A percentile compares a stretch with the other conserved stretches of the same genome.
phyloP scores from a whole-genome alignment of 805 yeast species.

The Torulaspora maleeae region DNA sequence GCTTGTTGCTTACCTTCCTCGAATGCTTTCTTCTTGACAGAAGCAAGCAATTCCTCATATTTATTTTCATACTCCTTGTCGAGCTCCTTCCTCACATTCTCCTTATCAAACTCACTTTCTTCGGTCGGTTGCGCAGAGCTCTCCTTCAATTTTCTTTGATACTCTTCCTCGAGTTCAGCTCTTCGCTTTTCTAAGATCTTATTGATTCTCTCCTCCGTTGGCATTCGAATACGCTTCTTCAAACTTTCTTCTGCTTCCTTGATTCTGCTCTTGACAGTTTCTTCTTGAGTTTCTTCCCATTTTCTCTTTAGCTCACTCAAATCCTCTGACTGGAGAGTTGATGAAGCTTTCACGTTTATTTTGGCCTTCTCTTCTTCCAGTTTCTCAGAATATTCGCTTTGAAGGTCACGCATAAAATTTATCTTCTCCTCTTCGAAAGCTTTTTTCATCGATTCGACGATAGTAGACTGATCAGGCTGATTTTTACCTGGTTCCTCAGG shows the following conservation, averaged over 20 bases:
- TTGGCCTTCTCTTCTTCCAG: constrained; percentile 23
- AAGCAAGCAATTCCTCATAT: constrained; percentile 17
- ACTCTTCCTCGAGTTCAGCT: constrained; percentile 25
- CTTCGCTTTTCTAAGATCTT: constrained; percentile 45
- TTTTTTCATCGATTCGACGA: constrained; percentile 30
- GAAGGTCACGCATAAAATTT: constrained; percentile 17
- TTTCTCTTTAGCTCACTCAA: constrained; percentile 27
- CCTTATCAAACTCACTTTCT: constrained; percentile 3
- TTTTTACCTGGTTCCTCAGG: constrained; percentile 26
- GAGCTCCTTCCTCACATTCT: constrained; percentile 17
- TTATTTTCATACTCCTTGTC: constrained; percentile 20
- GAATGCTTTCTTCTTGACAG: constrained; percentile 27
- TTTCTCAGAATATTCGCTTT: constrained; percentile 21
- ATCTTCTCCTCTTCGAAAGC: constrained; percentile 28
- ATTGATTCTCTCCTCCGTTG: constrained; percentile 52
- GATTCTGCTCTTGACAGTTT: constrained; percentile 28
- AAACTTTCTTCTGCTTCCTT: constrained; percentile 44
- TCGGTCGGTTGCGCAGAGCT: constrained; percentile 13
- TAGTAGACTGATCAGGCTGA: constrained; percentile 23
- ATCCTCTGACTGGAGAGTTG: constrained; percentile 4
- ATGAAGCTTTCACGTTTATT: constrained; percentile 6
- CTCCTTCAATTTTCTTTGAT: constrained; percentile 18
- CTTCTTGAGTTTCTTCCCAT: constrained; percentile 39
- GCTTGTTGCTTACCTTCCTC: constrained; percentile 35
- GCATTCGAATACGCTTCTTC: constrained; percentile 45